phyloP scores from a whole-genome alignment of 345 rosid genomes.

The Populus pruinosa region DNA sequence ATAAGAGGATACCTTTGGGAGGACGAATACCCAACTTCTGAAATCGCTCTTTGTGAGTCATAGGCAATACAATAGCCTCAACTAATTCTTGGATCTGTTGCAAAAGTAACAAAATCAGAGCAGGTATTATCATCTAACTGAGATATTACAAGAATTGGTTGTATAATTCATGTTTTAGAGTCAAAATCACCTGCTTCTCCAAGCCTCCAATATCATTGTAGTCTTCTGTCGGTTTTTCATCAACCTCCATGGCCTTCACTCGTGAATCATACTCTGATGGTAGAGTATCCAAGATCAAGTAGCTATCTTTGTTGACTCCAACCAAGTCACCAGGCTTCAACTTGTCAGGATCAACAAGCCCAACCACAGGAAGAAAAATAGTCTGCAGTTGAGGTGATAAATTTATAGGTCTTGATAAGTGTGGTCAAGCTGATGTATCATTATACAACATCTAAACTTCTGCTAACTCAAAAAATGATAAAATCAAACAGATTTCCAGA shows the following conservation, averaged over 20 bases:
- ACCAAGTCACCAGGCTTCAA: constrained; percentile 98
- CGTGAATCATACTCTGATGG: constrained; percentile 98
- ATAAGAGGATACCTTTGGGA: constrained; percentile 94
- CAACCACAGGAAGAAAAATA: constrained; percentile 94
- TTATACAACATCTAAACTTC: neutral
- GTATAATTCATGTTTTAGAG: neutral
- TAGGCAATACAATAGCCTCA: constrained; percentile 96
- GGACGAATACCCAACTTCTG: constrained; percentile 95
- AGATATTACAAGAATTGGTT: neutral
- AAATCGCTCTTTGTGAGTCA: constrained; percentile 94
- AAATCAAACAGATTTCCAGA: neutral
- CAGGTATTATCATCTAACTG: neutral
- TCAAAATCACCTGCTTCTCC: constrained; percentile 72
- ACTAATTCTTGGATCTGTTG: constrained; percentile 96
- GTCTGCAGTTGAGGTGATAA: constrained; percentile 47
- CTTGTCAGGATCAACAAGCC: constrained; percentile 95
- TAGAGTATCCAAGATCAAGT: constrained; percentile 86
- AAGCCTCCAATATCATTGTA: constrained; percentile 98
- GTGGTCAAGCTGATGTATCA: neutral
- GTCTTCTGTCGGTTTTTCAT: constrained; percentile 97
- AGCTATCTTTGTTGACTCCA: constrained; percentile 97
- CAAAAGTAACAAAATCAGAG: constrained; percentile 4
- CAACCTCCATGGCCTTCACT: constrained; percentile 99
- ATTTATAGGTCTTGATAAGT: neutral
- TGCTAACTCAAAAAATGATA: neutral